Evolutionary conservation across 2,329 filamentous ascomycete genomes (phyloP), one percentile per base, ranked within the genome.

Genomic region (Beauveria brongniartii): DNA sequence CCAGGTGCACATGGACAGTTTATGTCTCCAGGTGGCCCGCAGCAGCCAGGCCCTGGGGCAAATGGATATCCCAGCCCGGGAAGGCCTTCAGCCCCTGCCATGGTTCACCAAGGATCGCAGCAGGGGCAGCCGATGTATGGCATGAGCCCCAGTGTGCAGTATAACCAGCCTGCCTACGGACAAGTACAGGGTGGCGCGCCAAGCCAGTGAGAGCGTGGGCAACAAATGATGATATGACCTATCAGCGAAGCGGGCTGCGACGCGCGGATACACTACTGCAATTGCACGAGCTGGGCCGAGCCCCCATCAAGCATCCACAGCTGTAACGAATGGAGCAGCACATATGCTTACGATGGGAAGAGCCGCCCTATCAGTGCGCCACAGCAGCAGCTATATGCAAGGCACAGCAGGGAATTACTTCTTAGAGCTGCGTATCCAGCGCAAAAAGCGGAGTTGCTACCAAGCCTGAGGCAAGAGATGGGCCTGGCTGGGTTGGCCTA

Each of bases 51-150:
- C 59, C 84, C 88, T 22, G 89, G 84, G 48, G 80, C 84, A 8
- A 89, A 87, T 67, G 91, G 91, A 18, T 96, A 90, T 69, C 90
- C 91, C n/a, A 97, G 93, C 71, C 93, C 93, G 1, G 87, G 91
- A 61, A 85, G 92, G 53, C 86, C 87, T 30, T 72, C 79, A 22
- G 91, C 94, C 14, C 88, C 91, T 2, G 91, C 95, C 87, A 97
- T 97, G 93, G 90, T 88, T 69, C 92, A 92, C 66, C 91, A 96
- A 75, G 91, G 91, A 60, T 97, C 92, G 30, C 93, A 97, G 69
- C 92, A 96, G 72, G 92, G 92, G 46, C 91, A 95, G 71, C 85
- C 78, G 68, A 84, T 79, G 76, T 92, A 83, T 78, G 89, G 83
- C 65, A 90, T 92, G 87, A 89, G 87, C 68, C 88, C 88, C 48